Evolutionary conservation across 257 asterid genomes (phyloP).

Genomic region (Fraxinus pennsylvanica): DNA sequence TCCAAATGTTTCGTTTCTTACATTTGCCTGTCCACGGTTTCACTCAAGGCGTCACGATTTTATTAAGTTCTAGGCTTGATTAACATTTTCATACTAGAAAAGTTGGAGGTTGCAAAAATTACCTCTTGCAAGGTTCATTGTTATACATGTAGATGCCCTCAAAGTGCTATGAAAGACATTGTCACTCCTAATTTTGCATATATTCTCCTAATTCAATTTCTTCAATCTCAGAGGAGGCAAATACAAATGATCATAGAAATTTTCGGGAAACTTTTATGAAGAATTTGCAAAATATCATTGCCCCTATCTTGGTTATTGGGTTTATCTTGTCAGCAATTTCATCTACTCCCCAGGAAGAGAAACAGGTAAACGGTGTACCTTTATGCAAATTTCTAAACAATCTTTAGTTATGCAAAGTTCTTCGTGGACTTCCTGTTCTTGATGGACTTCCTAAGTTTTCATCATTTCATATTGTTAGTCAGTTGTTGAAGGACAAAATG

Average conservation of each 20-base stretch:
- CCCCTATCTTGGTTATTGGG: slow-evolving; percentile 47
- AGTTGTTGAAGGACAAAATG: background rate
- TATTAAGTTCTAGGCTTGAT: background rate
- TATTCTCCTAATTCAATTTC: slow-evolving; percentile 13
- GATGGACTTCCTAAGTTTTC: background rate
- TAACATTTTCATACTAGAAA: background rate
- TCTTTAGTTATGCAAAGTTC: background rate
- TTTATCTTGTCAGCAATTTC: slow-evolving; percentile 40
- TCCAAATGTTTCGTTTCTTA: background rate
- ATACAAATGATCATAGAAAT: slow-evolving; percentile 44
- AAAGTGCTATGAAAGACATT: background rate
- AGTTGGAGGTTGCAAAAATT: slow-evolving; percentile 5
- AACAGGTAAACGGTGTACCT: slow-evolving; percentile 48
- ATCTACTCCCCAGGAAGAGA: slow-evolving; percentile 47
- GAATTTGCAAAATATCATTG: slow-evolving; percentile 39
- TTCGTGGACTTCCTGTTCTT: background rate
- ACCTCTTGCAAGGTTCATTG: slow-evolving; percentile 1
- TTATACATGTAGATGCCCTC: background rate
- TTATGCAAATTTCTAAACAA: background rate
- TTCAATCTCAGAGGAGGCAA: slow-evolving; percentile 56
- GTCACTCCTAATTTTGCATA: background rate
- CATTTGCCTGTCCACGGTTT: background rate
- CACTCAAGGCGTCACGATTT: background rate
- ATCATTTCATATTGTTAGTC: background rate
- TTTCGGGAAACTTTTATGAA: slow-evolving; percentile 32